These are phyloP conservation scores for Fomitiporia mediterranea DNA, from an alignment of 1,284 basidiomycete genomes.

Conservation along the genomic window DNA sequence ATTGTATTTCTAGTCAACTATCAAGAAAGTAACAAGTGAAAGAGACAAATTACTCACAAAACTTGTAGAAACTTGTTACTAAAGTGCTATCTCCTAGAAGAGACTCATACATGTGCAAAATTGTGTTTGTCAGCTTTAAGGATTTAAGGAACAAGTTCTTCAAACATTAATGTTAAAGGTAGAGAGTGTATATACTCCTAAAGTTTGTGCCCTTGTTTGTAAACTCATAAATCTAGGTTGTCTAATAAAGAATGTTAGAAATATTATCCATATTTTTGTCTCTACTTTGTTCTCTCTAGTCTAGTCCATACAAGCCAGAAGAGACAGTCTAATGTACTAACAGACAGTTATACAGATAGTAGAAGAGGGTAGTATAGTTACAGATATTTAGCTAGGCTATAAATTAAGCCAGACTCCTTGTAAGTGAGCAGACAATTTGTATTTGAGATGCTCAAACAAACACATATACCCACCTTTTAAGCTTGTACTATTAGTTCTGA, in stretches of 20 bases:
- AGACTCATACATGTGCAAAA: no score
- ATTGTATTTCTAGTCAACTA: no score
- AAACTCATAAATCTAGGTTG: no score
- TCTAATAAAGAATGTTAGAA: neutral
- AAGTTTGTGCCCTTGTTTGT: no score
- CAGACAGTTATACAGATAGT: neutral
- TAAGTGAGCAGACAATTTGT: neutral
- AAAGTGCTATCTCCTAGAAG: no score
- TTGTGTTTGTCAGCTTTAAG: no score
- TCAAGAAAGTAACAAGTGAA: no score
- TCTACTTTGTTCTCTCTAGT: neutral
- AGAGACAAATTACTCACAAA: no score
- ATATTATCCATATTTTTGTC: neutral
- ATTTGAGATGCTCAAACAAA: neutral
- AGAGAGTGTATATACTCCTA: no score
- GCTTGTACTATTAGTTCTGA: neutral
- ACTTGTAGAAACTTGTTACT: no score
- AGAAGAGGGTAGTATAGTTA: neutral
- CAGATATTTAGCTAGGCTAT: neutral
- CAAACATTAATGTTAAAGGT: no score
- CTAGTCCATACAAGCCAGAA: neutral
- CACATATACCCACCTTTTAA: neutral
- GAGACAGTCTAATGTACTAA: neutral
- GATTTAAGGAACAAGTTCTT: no score
- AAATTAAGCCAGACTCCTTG: neutral